Conservation (phyloP, 2,329 filamentous ascomycete species). For the Fusarium xyrophilum region DNA sequence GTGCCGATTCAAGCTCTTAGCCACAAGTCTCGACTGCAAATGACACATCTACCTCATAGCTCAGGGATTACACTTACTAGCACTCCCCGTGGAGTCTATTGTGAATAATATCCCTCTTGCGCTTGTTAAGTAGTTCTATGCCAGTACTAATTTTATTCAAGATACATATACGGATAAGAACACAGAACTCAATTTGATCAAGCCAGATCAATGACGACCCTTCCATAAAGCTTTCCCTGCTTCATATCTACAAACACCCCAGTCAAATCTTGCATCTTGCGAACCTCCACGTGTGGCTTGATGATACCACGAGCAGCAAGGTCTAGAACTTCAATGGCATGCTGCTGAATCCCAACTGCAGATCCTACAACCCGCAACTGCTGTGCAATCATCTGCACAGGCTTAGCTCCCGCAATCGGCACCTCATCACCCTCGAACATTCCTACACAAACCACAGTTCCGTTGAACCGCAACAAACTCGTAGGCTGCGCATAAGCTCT, state of each 20-base stretch:
- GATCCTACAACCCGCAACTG: background rate
- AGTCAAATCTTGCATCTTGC: background rate
- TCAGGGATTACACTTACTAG: accelerated
- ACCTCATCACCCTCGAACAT: accelerated
- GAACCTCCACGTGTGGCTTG: accelerated
- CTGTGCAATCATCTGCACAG: background rate
- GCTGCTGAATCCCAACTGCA: background rate
- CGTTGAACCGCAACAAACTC: background rate
- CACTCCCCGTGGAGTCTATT: accelerated
- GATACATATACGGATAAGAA: accelerated
- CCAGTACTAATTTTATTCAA: accelerated
- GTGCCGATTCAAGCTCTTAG: accelerated
- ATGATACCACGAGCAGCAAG: background rate
- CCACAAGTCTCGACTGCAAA: accelerated
- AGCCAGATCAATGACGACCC: background rate
- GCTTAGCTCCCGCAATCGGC: background rate
- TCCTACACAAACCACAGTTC: background rate
- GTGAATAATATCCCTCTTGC: accelerated
- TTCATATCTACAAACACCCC: background rate
- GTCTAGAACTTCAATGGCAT: accelerated
- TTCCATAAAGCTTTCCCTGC: background rate
- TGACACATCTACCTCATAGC: accelerated
- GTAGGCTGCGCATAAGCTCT: background rate
- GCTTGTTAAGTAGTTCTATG: accelerated
- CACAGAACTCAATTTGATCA: accelerated